phyloP scores from a whole-genome alignment of 306 rosid genomes.

The Acacia melanoxylon region DNA sequence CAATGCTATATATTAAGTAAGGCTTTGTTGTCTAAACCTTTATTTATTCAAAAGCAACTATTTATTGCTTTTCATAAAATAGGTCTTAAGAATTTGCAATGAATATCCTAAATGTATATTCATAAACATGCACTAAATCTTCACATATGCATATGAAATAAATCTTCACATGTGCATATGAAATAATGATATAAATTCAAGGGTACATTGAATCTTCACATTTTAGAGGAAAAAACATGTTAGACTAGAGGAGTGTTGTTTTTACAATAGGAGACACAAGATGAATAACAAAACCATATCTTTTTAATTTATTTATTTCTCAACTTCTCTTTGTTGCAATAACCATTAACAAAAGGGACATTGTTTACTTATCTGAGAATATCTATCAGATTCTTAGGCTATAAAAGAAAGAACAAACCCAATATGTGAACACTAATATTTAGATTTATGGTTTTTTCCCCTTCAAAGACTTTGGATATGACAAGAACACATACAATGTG shows the following conservation, averaged over 20 bases:
- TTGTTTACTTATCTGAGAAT: background rate
- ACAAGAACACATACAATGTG: slow-evolving; percentile 47
- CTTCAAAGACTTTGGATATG: slow-evolving; percentile 57
- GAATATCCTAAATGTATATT: too few species aligned
- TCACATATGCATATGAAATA: too few species aligned
- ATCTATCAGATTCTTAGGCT: background rate
- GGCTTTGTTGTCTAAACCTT: background rate
- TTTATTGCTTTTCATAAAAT: background rate
- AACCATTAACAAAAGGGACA: too few species aligned
- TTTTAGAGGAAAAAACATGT: too few species aligned
- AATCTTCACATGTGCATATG: background rate
- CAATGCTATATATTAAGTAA: too few species aligned
- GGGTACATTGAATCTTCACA: too few species aligned
- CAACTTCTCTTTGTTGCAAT: background rate
- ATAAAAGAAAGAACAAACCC: background rate
- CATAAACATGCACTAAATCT: background rate
- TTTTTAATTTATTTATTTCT: background rate
- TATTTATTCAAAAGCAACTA: background rate
- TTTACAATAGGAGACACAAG: background rate
- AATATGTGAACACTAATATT: background rate
- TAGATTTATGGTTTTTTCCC: background rate
- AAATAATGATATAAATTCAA: too few species aligned
- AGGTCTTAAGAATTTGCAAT: background rate
- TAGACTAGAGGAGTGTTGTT: too few species aligned
- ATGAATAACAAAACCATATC: background rate